Evolutionary conservation across 129 eudicot species (phyloP), one percentile per base, ranked within the genome.

Genomic region (Artemisia tridentata): DNA sequence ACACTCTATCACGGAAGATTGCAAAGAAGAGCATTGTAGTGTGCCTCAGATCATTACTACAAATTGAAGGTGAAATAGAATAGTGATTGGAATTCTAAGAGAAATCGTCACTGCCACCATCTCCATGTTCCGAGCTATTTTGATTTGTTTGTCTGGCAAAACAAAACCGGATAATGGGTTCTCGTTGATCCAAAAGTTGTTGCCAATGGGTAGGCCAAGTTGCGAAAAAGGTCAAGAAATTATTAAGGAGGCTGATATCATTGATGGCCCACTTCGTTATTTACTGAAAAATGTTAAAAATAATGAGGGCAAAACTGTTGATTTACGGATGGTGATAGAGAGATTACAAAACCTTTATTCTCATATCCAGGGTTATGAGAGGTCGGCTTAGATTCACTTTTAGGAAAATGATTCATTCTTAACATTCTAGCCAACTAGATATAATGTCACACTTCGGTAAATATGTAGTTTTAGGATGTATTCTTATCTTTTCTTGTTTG

Each of bases 381-480:
- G 78, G 65, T 43, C 4, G 74, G 64, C 21, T 60, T 79, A 13
- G 78, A 72, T 52, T 48, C 23, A 13, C 58, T 79, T 66, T 49
- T 14, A 12, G 82, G 65, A 60, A 71, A 50, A 53, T 79, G 60
- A 50, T 79, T 73, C 82, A 79, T 79, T 65, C 82, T 79, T 65
- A 79, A 78, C 64, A 72, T 78, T 68, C 50, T 66, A 49, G 78
- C 65, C 1, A 72, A 78, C 63, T 78, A 78, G 72, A 47, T 31
- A 16, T 56, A 10, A 7, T 3, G 25, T 51, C 62, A 6, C 14
- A 5, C 47, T 15, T 68, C 19, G n/a, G 73, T 51, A 53, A 52
- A 25, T 68, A 27, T 68, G 13, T 17, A 14, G 68, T 41, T 16
- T 55, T 55, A 7, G 5, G 21, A n/a, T 15, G 61, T 55, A 55